These are phyloP conservation scores for Acacia acuminata DNA, from an alignment of 306 rosid genomes.

Conservation along the genomic window DNA sequence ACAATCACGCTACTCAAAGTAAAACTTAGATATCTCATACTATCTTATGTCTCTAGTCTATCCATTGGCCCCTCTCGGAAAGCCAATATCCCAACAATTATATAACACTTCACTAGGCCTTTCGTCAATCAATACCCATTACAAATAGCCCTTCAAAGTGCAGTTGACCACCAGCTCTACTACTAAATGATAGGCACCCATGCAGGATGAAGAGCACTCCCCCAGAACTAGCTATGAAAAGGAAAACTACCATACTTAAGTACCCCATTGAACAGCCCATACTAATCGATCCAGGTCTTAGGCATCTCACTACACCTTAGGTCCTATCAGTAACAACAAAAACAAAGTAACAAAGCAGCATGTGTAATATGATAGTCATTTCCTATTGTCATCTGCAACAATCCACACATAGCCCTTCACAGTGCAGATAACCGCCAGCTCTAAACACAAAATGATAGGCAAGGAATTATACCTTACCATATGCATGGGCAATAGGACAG, in stretches of 20 bases:
- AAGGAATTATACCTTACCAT: slow-evolving; percentile 19
- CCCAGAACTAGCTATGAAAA: background rate
- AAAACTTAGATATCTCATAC: background rate
- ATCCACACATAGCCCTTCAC: slow-evolving; percentile 4
- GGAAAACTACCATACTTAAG: background rate
- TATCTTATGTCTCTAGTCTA: background rate
- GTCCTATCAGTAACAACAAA: background rate
- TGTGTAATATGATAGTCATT: background rate
- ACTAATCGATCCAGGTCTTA: background rate
- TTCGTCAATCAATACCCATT: background rate
- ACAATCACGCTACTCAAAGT: background rate
- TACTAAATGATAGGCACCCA: background rate
- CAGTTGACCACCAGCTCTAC: background rate
- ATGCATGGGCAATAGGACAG: slow-evolving; percentile 12
- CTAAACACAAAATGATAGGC: background rate
- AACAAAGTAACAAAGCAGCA: background rate
- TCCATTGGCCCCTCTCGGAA: background rate
- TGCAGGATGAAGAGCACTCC: background rate
- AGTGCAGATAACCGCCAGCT: background rate
- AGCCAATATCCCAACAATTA: background rate
- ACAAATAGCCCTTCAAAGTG: background rate
- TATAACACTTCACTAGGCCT: background rate
- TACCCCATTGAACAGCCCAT: background rate
- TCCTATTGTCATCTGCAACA: background rate
- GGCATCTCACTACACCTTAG: background rate